Evolutionary conservation across 1,284 basidiomycete species (phyloP).

Genomic region (Fistulinella cinereoalba): DNA sequence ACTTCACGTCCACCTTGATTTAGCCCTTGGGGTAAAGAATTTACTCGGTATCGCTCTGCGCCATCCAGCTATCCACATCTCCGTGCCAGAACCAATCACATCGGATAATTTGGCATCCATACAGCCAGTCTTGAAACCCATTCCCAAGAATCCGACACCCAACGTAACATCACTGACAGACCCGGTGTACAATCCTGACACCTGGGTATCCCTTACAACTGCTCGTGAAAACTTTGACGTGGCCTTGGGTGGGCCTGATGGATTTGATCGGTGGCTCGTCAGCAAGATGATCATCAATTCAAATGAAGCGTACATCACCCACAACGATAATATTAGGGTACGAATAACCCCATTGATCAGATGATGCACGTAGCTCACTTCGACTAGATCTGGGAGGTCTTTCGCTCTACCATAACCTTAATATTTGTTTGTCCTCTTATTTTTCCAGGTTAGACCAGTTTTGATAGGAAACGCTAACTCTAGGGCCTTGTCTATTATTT

Average conservation of each 20-base stretch:
- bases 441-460: background rate
- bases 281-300: slow-evolving; percentile 62
- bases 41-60: slow-evolving; percentile 54
- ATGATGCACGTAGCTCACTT: background rate
- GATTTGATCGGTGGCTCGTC: slow-evolving; percentile 65
- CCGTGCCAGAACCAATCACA: slow-evolving; percentile 33
- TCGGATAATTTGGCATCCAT: slow-evolving; percentile 36
- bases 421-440: slow-evolving; percentile 40
- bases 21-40: slow-evolving; percentile 55
- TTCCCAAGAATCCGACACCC: slow-evolving; percentile 39
- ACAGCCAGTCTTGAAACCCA: slow-evolving; percentile 49
- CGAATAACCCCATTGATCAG: slow-evolving; percentile 1
- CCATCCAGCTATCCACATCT: slow-evolving; percentile 58
- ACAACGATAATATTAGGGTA: slow-evolving; percentile 66
- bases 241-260: slow-evolving; percentile 54
- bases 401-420: slow-evolving; percentile 50
- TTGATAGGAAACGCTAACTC: slow-evolving; percentile 5
- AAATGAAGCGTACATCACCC: slow-evolving; percentile 64
- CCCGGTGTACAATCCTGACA: slow-evolving; percentile 39
- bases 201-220: slow-evolving; percentile 53
- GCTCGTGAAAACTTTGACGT: slow-evolving; percentile 53
- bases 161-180: slow-evolving; percentile 42
- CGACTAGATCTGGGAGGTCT: slow-evolving; percentile 69
- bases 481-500: slow-evolving; percentile 25
- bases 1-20: slow-evolving; percentile 68